phyloP scores from a whole-genome alignment of 2,329 filamentous ascomycete species.

The Xylaria sp. region DNA sequence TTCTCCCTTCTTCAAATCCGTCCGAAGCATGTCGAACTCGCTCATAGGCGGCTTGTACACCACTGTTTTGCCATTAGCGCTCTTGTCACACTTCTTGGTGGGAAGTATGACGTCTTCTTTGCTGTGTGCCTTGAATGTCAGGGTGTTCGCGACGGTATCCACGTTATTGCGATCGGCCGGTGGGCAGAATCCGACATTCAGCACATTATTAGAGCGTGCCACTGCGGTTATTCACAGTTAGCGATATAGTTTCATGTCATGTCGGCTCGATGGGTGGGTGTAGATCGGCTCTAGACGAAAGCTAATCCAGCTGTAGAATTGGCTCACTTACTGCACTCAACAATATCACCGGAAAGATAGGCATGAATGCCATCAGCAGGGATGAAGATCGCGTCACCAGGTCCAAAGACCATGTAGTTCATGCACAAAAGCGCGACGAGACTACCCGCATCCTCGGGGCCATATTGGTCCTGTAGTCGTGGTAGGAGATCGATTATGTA shows the following conservation, averaged over 20 bases:
- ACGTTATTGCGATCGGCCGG: constrained; percentile 66
- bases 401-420: constrained; percentile 72
- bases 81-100: constrained; percentile 54
- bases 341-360: constrained; percentile 74
- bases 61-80: constrained; percentile 64
- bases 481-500: constrained; percentile 70
- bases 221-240: constrained; percentile 44
- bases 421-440: constrained; percentile 74
- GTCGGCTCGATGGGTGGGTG: neutral
- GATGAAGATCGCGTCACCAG: constrained; percentile 72
- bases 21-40: constrained; percentile 73
- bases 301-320: no score
- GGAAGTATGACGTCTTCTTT: constrained; percentile 62
- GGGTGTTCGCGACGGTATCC: constrained; percentile 65
- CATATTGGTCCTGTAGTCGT: constrained; percentile 69
- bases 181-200: constrained; percentile 73
- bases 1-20: constrained; percentile 61
- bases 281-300: no score
- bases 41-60: constrained; percentile 70
- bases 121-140: constrained; percentile 69
- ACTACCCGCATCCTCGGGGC: constrained; percentile 66
- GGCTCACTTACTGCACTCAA: constrained; percentile 65
- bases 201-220: constrained; percentile 76
- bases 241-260: neutral
- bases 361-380: constrained; percentile 77